Evolutionary conservation across 2,329 filamentous ascomycete genomes (phyloP), one percentile per base, ranked within the genome.

Genomic region (Sporothrix luriei): DNA sequence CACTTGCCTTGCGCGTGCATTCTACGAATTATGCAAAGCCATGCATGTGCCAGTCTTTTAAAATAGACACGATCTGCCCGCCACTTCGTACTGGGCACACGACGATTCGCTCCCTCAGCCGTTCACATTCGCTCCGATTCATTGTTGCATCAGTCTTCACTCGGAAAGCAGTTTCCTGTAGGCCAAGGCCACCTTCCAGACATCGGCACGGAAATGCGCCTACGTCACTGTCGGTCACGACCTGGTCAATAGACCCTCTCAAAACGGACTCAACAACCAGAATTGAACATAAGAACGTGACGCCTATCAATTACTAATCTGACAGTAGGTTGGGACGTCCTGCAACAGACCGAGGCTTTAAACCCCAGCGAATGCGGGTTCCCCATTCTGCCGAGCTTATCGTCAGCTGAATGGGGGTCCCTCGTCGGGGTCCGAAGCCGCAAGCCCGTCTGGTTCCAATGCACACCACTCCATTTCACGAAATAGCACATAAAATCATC

Each of bases 171-270:
- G 33, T 24, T 26, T 26, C 51, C 21, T 5, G 14, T 5, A 46
- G 38, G 21, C 21, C 33, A 21, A 43, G 19, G 29, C 26, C 21
- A 49, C 24, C n/a, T n/a, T n/a, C 59, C 61, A 62, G 57, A 16
- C 26, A 21, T 43, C 67, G 57, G 67, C 14, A 13, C 14, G 7
- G 55, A 64, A 64, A 69, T 54, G 19, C 48, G 21, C 62, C n/a
- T 14, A 21, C 16, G 10, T 62, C 57, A 46, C 38, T 43, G 16
- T 46, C 57, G 3, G 21, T 26, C 38, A 46, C 57, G 43, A 62
- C 57, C 19, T 19, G 29, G 29, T 40, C 54, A 24, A 21, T 16
- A 9, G 24, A 9, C 26, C 26, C 29, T 29, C 16, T 19, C 16
- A 38, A 59, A 59, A n/a, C 29, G 6, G 16, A 21, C 7, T 11